Evolutionary conservation across 495 filamentous ascomycete species (phyloP), one percentile per base, ranked within the genome.

Genomic region (Xylaria grammica): DNA sequence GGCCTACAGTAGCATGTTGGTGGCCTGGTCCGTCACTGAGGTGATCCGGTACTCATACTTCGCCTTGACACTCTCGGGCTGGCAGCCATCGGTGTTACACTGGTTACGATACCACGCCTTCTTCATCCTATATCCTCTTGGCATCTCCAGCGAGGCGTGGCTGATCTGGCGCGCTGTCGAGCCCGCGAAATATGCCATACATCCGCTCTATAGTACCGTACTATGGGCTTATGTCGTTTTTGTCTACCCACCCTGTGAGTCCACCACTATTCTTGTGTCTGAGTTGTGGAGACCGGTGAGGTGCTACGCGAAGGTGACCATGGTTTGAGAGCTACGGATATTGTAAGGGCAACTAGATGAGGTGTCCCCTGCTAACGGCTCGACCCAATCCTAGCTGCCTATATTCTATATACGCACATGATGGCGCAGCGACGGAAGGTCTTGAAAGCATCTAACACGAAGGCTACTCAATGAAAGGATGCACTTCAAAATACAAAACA

Each of bases 61-160:
- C 70, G 88, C 89, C 22, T 82, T 91, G 68, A 86, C 86, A 70
- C 82, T 97, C 46, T 77, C 80, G 60, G 34, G 69, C 56, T 59
- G 86, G 85, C 30, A 71, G 78, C 93, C 93, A 0, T 71, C 58
- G 0, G 84, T 77, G 73, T 84, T 94, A 74, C 85, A 85, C 62
- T 97, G 94, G 94, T 79, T 96, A 80, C 81, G 92, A 74, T 99
- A 99, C 73, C 97, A 96, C 77, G 89, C 90, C 6, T 99, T 99
- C 79, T 91, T 90, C 71, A 78, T 97, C 24, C 84, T 99, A 20
- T 99, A 99, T 72, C 95, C 96, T 3, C 69, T 97, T 55, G 95
- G 95, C 11, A 97, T 97, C 65, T 81, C 81, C 13, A 93, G 91
- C 75, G 95, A 99, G 84, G 89, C 88, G 45, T 87, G 83, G 69